These are phyloP conservation scores for Pyrenula massariospora DNA, from an alignment of 495 filamentous ascomycete genomes.

Conservation along the genomic window DNA sequence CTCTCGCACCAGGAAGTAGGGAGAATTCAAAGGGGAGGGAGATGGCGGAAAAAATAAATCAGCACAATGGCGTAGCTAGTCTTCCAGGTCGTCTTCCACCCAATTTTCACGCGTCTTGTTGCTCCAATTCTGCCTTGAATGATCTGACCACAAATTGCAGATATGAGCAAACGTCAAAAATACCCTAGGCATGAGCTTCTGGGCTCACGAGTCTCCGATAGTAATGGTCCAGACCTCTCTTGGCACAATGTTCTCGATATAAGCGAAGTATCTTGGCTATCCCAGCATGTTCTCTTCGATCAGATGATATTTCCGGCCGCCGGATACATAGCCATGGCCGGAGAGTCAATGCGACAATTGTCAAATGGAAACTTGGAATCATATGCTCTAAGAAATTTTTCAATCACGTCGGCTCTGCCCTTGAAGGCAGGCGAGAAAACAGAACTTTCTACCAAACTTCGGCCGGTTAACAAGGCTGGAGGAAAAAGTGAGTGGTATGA, in stretches of 20 bases:
- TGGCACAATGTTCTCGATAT: constrained; percentile 8
- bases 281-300: constrained; percentile 11
- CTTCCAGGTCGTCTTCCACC: no score
- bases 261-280: constrained; percentile 13
- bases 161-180: no score
- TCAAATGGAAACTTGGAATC: neutral
- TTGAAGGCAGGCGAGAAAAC: neutral
- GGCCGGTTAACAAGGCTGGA: no score
- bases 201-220: neutral
- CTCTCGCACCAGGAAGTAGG: no score
- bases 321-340: constrained; percentile 37
- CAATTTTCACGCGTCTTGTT: no score
- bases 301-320: constrained; percentile 38
- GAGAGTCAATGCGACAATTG: constrained; percentile 18
- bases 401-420: neutral
- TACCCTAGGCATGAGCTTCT: neutral
- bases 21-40: no score
- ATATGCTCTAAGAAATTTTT: neutral
- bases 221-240: neutral
- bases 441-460: no score
- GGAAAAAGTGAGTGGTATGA: no score
- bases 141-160: no score
- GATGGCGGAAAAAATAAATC: no score
- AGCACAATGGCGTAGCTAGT: no score
- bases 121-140: no score